Base-by-base conservation (phyloP, 2,329 filamentous ascomycete species). In the Calonectria leucothoes region DNA sequence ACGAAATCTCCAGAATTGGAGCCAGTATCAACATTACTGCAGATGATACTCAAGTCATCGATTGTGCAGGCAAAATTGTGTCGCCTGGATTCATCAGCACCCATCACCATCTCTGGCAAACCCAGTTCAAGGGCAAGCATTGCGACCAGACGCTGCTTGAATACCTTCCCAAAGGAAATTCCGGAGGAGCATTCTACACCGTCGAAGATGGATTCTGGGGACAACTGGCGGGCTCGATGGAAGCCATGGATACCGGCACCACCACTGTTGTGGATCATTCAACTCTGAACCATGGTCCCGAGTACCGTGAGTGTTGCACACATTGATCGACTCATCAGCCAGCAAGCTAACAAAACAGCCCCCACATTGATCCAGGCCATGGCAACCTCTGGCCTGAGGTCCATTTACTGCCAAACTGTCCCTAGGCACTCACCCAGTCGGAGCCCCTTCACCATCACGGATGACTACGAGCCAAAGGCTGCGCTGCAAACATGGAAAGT, bases 11-110 rank as follows among this genome's bases (percentile, higher is more conserved):
- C 6, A 59, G 27, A 6, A 59, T 59, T 10, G 1, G 39, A 39
- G 11, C 25, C 2, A 6, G 10, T 1, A 59, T 59, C 7, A 33
- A 59, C 3, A 1, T 8, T n/a, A 6, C 11, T 2, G 55, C 12
- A 4, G 6, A 39, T 17, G 33, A 27, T 14, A 39, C 33, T 7
- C 25, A 37, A 27, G 15, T 59, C 6, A 59, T 59, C 31, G 23
- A 59, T 27, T 59, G 55, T 27, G 55, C 33, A 7, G 55, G 55
- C 20, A 74, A 74, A 20, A 51, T 74, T 29, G 51, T 74, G 6
- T 74, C 72, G 1, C 72, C 72, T 14, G 72, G 72, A 6, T 74
- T 74, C 12, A 65, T 74, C 31, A 66, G 55, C 39, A 74, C 72
- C 5, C 69, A 74, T 31, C 72, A 72, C 57, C 69, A 74, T 31